Evolutionary conservation across 2,329 filamentous ascomycete species (phyloP).

Genomic region (Colletotrichum sp.): DNA sequence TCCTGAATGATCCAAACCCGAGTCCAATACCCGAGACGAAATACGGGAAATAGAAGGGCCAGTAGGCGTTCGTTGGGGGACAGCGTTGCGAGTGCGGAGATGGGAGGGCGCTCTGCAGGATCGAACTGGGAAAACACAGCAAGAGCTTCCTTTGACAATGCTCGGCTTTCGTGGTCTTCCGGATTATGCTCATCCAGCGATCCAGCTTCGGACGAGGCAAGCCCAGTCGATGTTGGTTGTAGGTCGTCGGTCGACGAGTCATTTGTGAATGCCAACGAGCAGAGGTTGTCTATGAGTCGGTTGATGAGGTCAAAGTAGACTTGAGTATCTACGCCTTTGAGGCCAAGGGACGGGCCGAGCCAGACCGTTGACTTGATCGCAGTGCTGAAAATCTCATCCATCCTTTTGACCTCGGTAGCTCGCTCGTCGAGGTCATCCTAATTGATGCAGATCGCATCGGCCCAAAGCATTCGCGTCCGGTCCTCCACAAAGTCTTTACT

Average conservation of each 20-base stretch:
- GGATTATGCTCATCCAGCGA: not conserved
- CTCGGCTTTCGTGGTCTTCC: fast-evolving
- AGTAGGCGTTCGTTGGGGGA: fast-evolving
- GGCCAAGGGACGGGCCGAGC: fast-evolving
- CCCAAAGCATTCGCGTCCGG: fast-evolving
- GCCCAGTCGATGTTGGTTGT: not conserved
- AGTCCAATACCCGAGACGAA: not conserved
- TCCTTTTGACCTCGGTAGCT: not conserved
- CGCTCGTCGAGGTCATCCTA: not conserved
- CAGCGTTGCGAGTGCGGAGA: fast-evolving
- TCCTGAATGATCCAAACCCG: not conserved
- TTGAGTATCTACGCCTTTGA: fast-evolving
- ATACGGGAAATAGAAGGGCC: not conserved
- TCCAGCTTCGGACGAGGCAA: fast-evolving
- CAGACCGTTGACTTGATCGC: not conserved
- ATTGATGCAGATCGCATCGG: not conserved
- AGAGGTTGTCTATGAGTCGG: fast-evolving
- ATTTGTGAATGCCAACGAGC: not conserved
- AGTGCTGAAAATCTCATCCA: not conserved
- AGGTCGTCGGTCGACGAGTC: fast-evolving
- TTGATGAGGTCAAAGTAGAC: not conserved
- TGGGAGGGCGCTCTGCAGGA: not conserved
- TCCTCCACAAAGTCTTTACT: fast-evolving
- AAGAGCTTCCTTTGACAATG: fast-evolving
- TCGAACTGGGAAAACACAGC: not conserved